A percentile compares a stretch with the other conserved stretches of the same genome.
These are phyloP conservation scores for Boletus subcaerulescens DNA, from an alignment of 768 basidiomycete genomes.

Conservation along the genomic window DNA sequence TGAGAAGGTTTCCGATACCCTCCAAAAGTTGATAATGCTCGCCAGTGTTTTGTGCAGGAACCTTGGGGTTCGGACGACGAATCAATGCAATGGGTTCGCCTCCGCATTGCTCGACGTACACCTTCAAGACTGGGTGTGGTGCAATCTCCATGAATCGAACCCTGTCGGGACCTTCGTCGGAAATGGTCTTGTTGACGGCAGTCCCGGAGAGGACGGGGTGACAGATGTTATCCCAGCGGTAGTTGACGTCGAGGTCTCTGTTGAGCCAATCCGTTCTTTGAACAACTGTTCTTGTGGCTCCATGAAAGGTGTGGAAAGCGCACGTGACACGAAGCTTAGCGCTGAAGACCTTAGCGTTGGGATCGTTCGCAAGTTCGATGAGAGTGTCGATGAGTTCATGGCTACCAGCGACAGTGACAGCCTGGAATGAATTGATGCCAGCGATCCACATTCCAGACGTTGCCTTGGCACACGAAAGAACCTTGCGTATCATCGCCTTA, in stretches of 20 bases:
- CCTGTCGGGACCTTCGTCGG: slow-evolving; percentile 28
- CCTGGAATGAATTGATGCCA: slow-evolving; percentile 36
- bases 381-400: too few species aligned
- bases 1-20: slow-evolving; percentile 31
- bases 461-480: slow-evolving; percentile 26
- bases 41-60: slow-evolving; percentile 32
- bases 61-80: slow-evolving; percentile 32
- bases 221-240: slow-evolving; percentile 38
- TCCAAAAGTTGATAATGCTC: slow-evolving; percentile 33
- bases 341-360: too few species aligned
- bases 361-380: too few species aligned
- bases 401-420: too few species aligned
- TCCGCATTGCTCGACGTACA: slow-evolving; percentile 34
- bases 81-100: slow-evolving; percentile 29
- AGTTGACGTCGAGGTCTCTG: slow-evolving; percentile 25
- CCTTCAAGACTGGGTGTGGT: slow-evolving; percentile 35
- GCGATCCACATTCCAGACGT: slow-evolving; percentile 32
- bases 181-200: slow-evolving; percentile 30
- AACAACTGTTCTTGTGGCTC: too few species aligned
- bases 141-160: slow-evolving; percentile 32
- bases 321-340: too few species aligned
- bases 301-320: too few species aligned
- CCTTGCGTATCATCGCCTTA: slow-evolving; percentile 31
- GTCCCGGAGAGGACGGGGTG: slow-evolving; percentile 34
- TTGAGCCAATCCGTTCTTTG: too few species aligned